Evolutionary conservation across 371 early-diverging fungal species (phyloP).

Genomic region (Mycotypha africana): DNA sequence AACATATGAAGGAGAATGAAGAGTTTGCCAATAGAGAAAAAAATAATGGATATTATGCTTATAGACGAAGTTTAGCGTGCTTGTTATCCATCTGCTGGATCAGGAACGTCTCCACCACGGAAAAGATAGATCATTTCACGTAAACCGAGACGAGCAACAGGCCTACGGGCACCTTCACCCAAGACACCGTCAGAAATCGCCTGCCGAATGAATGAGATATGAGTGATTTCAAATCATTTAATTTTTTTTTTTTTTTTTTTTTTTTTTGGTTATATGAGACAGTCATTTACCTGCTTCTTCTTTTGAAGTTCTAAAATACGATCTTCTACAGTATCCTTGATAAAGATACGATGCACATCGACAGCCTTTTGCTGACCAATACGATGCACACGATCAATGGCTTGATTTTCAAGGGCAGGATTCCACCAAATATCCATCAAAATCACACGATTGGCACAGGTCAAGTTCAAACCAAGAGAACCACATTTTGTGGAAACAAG

Average conservation of each 20-base stretch:
- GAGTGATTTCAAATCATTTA: not conserved
- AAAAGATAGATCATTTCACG: slow-evolving; percentile 39
- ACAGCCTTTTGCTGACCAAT: slow-evolving; percentile 85
- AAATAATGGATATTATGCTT: no score
- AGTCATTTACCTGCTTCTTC: slow-evolving; percentile 23
- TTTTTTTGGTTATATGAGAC: not conserved
- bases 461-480: slow-evolving; percentile 61
- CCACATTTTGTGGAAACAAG: slow-evolving; percentile 61
- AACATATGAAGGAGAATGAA: no score
- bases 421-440: slow-evolving; percentile 71
- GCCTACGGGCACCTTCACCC: slow-evolving; percentile 29
- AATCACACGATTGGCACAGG: slow-evolving; percentile 22
- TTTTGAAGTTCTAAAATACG: slow-evolving; percentile 35
- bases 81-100: no score
- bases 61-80: no score
- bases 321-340: slow-evolving; percentile 33
- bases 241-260: not conserved
- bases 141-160: slow-evolving; percentile 26
- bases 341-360: slow-evolving; percentile 19
- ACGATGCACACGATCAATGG: slow-evolving; percentile 89
- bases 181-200: slow-evolving; percentile 32
- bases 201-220: no score
- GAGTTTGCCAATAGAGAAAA: no score
- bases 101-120: slow-evolving; percentile 26
- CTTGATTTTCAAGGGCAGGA: slow-evolving; percentile 57